Evolutionary conservation across 345 rosid species (phyloP).

Genomic region (Erodium maritimum): DNA sequence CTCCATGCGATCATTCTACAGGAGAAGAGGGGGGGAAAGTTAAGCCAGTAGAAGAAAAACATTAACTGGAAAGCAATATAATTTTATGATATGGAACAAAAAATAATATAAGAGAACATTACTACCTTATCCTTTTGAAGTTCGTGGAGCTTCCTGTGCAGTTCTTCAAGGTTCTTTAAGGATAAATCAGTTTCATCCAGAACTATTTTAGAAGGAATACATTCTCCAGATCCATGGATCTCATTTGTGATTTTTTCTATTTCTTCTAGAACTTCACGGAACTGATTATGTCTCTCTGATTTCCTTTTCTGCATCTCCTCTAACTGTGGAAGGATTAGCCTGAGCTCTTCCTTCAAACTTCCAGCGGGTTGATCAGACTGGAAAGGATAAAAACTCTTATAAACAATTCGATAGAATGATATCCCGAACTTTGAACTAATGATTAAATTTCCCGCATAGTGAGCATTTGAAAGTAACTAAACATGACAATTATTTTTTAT

Average conservation of each 20-base stretch:
- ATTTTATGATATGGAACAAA: not conserved
- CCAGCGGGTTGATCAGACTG: slow-evolving; percentile 66
- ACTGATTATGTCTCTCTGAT: slow-evolving; percentile 70
- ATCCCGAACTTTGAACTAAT: not conserved
- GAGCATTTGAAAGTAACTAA: not conserved
- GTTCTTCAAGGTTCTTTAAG: slow-evolving; percentile 62
- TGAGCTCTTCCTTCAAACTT: slow-evolving; percentile 82
- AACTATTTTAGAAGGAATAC: slow-evolving; percentile 15
- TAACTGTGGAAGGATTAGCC: slow-evolving; percentile 62
- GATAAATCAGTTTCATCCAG: slow-evolving; percentile 73
- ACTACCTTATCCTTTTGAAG: slow-evolving; percentile 74
- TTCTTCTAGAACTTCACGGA: slow-evolving; percentile 48
- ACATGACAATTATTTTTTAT: not conserved
- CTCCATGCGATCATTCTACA: slow-evolving; percentile 60
- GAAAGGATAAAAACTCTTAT: slow-evolving; percentile 6
- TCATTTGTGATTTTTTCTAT: slow-evolving; percentile 43
- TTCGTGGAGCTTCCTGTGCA: slow-evolving; percentile 43
- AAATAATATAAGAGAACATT: slow-evolving; percentile 3
- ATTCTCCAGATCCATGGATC: slow-evolving; percentile 36
- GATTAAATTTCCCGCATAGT: not conserved
- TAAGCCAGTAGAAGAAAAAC: not conserved
- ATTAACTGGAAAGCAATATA: slow-evolving; percentile 2
- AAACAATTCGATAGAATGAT: no score
- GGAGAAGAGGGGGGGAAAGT: not conserved
- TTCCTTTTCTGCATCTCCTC: slow-evolving; percentile 85